These are phyloP conservation scores for Neofusicoccum umdonicola DNA, from an alignment of 2,329 filamentous ascomycete species.

Conservation along the genomic window DNA sequence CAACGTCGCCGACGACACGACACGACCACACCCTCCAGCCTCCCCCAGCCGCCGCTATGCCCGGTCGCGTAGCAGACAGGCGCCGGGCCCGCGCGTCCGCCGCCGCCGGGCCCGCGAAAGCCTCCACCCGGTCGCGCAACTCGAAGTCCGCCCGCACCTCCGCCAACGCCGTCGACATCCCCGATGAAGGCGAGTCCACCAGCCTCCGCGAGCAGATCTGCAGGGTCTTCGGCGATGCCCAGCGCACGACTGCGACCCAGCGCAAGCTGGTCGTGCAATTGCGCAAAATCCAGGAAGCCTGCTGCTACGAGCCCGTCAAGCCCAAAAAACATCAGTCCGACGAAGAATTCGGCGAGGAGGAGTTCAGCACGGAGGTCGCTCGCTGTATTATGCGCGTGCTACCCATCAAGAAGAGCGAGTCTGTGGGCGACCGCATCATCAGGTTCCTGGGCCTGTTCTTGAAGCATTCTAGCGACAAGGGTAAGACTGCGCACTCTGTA, in stretches of 20 bases:
- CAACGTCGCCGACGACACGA: constrained; percentile 22
- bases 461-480: constrained; percentile 63
- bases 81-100: constrained; percentile 40
- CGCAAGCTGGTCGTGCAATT: constrained; percentile 84
- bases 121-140: constrained; percentile 40
- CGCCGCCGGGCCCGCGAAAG: constrained; percentile 39
- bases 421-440: constrained; percentile 79
- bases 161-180: constrained; percentile 48
- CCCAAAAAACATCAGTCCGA: constrained; percentile 53
- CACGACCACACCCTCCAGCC: constrained; percentile 2
- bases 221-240: constrained; percentile 59
- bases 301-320: constrained; percentile 57
- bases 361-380: constrained; percentile 83
- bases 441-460: constrained; percentile 87
- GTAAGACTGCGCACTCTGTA: constrained; percentile 29
- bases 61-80: constrained; percentile 41
- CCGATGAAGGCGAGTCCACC: constrained; percentile 69
- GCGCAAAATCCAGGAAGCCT: constrained; percentile 86
- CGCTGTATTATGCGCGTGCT: constrained; percentile 80
- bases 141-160: constrained; percentile 43
- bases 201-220: constrained; percentile 72
- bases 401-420: constrained; percentile 87
- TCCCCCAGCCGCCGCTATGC: constrained; percentile 38
- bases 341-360: constrained; percentile 74
- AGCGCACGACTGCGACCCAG: constrained; percentile 85